Percentiles rank a stretch among this genome's conserved stretches.
Evolutionary conservation across 139 green algal species (phyloP).

Genomic region (Chlamydomonas sp.): DNA sequence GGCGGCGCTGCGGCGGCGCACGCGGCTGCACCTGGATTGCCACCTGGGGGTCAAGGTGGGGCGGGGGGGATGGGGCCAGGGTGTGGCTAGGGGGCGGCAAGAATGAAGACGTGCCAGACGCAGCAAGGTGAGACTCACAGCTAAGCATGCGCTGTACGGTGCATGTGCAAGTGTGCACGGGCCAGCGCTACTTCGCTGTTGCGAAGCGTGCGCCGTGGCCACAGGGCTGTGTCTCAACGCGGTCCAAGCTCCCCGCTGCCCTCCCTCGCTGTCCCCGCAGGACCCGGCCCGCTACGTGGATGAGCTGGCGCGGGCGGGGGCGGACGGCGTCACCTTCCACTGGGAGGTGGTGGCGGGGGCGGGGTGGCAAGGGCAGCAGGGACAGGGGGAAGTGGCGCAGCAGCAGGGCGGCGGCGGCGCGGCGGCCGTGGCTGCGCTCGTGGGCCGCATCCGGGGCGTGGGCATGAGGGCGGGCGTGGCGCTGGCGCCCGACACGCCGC

Average conservation of each 20-base stretch:
- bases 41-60: slow-evolving; percentile 69
- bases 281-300: slow-evolving; percentile 36
- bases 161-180: too few species aligned
- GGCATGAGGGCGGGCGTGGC: slow-evolving; percentile 84
- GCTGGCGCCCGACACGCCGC: slow-evolving; percentile 77
- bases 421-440: slow-evolving; percentile 11
- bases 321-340: slow-evolving; percentile 48
- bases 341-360: slow-evolving; percentile 28
- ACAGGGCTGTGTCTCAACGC: not conserved
- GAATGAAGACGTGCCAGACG: too few species aligned
- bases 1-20: slow-evolving; percentile 58
- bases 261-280: slow-evolving; percentile 1
- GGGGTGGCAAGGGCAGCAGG: not conserved
- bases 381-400: not conserved
- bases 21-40: slow-evolving; percentile 64
- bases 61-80: not conserved
- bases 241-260: not conserved
- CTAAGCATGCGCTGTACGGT: too few species aligned
- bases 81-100: too few species aligned
- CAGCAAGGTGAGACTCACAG: too few species aligned
- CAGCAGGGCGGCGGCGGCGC: not conserved
- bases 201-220: not conserved
- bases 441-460: not conserved
- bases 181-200: too few species aligned
- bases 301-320: slow-evolving; percentile 21